These are phyloP conservation scores for Cubamyces lactineus DNA, from an alignment of 768 basidiomycete genomes.

Conservation along the genomic window DNA sequence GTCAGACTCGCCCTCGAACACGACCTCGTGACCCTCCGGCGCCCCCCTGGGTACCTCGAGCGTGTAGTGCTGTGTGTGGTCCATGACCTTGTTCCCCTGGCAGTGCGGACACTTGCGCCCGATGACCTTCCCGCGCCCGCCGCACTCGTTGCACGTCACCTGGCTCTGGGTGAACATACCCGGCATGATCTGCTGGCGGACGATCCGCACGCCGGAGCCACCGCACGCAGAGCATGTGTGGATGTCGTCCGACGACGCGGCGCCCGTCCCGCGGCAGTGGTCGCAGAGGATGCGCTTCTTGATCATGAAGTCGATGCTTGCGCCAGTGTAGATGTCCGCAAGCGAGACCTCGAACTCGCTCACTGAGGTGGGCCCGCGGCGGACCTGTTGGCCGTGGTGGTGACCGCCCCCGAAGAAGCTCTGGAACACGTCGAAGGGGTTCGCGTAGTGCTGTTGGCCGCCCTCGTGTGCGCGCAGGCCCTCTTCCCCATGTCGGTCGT, in stretches of 20 bases:
- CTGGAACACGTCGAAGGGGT: slow-evolving; percentile 95
- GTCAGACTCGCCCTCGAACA: slow-evolving; percentile 96
- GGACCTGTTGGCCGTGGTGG: slow-evolving; percentile 66
- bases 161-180: slow-evolving; percentile 95
- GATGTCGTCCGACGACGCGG: slow-evolving; percentile 86
- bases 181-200: slow-evolving; percentile 94
- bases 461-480: slow-evolving; percentile 91
- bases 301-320: slow-evolving; percentile 90
- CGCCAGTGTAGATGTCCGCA: slow-evolving; percentile 89
- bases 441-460: slow-evolving; percentile 72
- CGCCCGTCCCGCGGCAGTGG: slow-evolving; percentile 95
- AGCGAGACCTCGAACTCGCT: slow-evolving; percentile 87
- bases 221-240: slow-evolving; percentile 84
- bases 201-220: slow-evolving; percentile 83
- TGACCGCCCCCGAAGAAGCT: slow-evolving; percentile 88
- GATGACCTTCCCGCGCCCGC: slow-evolving; percentile 82
- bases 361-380: slow-evolving; percentile 74
- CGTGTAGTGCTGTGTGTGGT: slow-evolving; percentile 80
- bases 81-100: slow-evolving; percentile 76
- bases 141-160: slow-evolving; percentile 80
- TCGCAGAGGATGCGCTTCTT: slow-evolving; percentile 93
- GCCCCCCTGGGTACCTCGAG: slow-evolving; percentile 86
- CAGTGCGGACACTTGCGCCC: slow-evolving; percentile 82
- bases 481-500: slow-evolving; percentile 95
- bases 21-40: slow-evolving; percentile 90